Evolutionary conservation across 306 rosid species (phyloP), one percentile per base, ranked within the genome.

Genomic region (Senna siamea): DNA sequence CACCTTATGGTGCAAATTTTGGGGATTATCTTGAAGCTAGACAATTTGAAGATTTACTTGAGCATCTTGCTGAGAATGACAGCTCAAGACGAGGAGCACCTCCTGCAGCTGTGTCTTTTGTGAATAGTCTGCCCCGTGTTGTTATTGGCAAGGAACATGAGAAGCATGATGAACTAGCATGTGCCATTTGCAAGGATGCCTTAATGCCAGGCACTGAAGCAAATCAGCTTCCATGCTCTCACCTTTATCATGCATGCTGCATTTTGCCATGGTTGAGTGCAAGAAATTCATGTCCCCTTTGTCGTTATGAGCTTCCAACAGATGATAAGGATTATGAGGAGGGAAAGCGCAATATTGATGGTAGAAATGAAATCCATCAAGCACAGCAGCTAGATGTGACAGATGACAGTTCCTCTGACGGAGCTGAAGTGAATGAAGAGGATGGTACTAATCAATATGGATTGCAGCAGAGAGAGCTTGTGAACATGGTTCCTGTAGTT

Each of bases 161-260:
- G 78, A 86, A 92, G 79, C 83, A 85, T 68, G 97, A 79, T 18
- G 90, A 70, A 65, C 79, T 86, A 38, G 83, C 80, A 61, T 95
- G 99, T 79, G 97, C 99, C 35, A 85, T 95, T 73, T 95, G 99
- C 92, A 92, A 95, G 72, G 99, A 95, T 74, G 82, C 72, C 55
- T 78, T 95, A 23, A 17, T 78, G 53, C 26, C 68, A 11, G 90
- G 96, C 66, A 83, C 93, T 0, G 82, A 84, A 85, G 96, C 80
- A 73, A 88, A 85, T 70, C 87, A 83, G 82, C 98, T 95, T 38
- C 99, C 98, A 7, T 95, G 99, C 65, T 79, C 81, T 74, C 99
- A 95, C 81, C 86, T 95, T 5, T 95, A 92, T 83, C 99, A 95
- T 81, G 74, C 87, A 35, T 43, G 66, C 65, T 95, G 99, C 83